phyloP scores from a whole-genome alignment of 2,329 filamentous ascomycete genomes.

The Colletotrichum endophyticum region DNA sequence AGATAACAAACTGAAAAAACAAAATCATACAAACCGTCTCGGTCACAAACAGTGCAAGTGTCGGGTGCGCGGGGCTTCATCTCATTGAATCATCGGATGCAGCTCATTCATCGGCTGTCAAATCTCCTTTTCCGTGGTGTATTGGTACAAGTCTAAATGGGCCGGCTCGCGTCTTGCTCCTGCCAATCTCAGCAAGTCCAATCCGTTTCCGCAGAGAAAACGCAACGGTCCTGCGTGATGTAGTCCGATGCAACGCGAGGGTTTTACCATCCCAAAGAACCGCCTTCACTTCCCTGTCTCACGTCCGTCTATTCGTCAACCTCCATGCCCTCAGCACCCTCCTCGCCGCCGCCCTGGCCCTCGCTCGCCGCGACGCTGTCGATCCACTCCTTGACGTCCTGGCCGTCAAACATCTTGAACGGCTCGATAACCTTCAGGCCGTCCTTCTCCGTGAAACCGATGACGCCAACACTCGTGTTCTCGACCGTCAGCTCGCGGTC shows the following conservation, averaged over 20 bases:
- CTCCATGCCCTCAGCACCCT: conserved; percentile 39
- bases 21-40: background rate
- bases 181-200: background rate
- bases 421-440: conserved; percentile 67
- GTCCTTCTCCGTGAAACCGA: conserved; percentile 62
- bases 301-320: conserved; percentile 31
- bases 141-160: conserved; percentile 20
- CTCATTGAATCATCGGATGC: conserved; percentile 1
- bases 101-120: conserved; percentile 13
- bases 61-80: background rate
- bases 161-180: background rate
- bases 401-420: conserved; percentile 90
- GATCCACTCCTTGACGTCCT: conserved; percentile 85
- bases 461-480: conserved; percentile 91
- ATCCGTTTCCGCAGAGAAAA: background rate
- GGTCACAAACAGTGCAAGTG: background rate
- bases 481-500: conserved; percentile 98
- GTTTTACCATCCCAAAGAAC: background rate
- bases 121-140: conserved; percentile 14
- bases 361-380: conserved; percentile 69
- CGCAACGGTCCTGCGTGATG: background rate
- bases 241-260: background rate
- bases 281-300: background rate
- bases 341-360: conserved; percentile 45
- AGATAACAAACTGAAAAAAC: background rate